Conservation (phyloP, 805 yeast species). For the Ogataea parapolymorpha region DNA sequence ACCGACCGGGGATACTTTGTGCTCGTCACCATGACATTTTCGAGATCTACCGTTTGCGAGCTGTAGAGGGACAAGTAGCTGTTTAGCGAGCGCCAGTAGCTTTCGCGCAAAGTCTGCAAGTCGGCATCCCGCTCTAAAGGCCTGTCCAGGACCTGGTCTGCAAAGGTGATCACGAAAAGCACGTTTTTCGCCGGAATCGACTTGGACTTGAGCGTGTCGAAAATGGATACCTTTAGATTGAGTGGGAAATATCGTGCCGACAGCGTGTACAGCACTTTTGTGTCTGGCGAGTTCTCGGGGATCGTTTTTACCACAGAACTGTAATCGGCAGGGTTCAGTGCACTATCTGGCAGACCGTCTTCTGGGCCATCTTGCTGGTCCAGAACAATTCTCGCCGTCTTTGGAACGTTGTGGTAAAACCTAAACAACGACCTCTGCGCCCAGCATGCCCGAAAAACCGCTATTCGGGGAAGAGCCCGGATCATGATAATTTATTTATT, state of each 20-base stretch:
- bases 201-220: slow-evolving; percentile 1
- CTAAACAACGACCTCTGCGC: too few species aligned
- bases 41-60: background rate
- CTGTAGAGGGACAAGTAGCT: slow-evolving; percentile 3
- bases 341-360: background rate
- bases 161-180: slow-evolving; percentile 15
- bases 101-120: background rate
- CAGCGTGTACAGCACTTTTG: slow-evolving; percentile 17
- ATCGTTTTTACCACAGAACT: slow-evolving; percentile 1
- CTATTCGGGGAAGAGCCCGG: background rate
- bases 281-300: slow-evolving; percentile 3
- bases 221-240: slow-evolving; percentile 9
- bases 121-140: background rate
- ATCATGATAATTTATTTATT: background rate
- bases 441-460: background rate
- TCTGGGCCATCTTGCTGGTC: too few species aligned
- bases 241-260: slow-evolving; percentile 24
- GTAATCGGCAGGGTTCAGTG: background rate
- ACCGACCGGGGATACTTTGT: background rate
- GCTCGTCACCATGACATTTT: slow-evolving; percentile 8
- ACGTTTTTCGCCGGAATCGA: slow-evolving; percentile 7
- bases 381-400: background rate
- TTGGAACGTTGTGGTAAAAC: background rate
- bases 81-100: slow-evolving; percentile 5
- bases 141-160: slow-evolving; percentile 5